phyloP scores from a whole-genome alignment of 257 asterid genomes.

The Rhazya stricta region DNA sequence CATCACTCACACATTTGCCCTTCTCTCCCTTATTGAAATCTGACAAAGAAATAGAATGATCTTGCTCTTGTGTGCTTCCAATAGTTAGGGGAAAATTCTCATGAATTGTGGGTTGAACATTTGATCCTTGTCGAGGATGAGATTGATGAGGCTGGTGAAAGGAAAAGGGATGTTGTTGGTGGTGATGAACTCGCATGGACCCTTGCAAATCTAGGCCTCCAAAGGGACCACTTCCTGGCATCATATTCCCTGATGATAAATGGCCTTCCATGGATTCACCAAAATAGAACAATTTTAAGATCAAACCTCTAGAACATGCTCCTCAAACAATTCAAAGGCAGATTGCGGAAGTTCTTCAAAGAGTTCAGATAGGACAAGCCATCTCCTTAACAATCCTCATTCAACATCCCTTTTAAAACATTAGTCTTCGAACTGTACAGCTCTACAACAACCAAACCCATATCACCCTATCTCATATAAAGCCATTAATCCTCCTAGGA shows the following conservation, averaged over 20 bases:
- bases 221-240: slow-evolving; percentile 41
- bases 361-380: neutral
- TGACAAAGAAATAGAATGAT: slow-evolving; percentile 28
- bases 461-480: neutral
- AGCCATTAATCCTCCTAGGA: neutral
- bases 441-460: neutral
- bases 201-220: slow-evolving; percentile 52
- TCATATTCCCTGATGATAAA: slow-evolving; percentile 41
- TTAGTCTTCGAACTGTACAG: neutral
- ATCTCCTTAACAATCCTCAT: neutral
- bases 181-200: slow-evolving; percentile 40
- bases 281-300: slow-evolving; percentile 5
- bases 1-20: slow-evolving; percentile 54
- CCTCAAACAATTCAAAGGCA: slow-evolving; percentile 15
- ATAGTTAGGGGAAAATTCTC: slow-evolving; percentile 54
- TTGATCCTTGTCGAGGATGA: slow-evolving; percentile 35
- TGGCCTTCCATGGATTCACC: slow-evolving; percentile 38
- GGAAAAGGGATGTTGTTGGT: slow-evolving; percentile 31
- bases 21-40: slow-evolving; percentile 44
- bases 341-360: neutral
- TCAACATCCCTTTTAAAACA: neutral
- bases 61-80: slow-evolving; percentile 38
- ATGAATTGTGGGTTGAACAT: slow-evolving; percentile 37
- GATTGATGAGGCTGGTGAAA: slow-evolving; percentile 31
- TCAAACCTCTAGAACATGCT: slow-evolving; percentile 23